Evolutionary conservation across 1,284 basidiomycete genomes (phyloP), one percentile per base, ranked within the genome.

Genomic region (Fomitiporia mediterranea): DNA sequence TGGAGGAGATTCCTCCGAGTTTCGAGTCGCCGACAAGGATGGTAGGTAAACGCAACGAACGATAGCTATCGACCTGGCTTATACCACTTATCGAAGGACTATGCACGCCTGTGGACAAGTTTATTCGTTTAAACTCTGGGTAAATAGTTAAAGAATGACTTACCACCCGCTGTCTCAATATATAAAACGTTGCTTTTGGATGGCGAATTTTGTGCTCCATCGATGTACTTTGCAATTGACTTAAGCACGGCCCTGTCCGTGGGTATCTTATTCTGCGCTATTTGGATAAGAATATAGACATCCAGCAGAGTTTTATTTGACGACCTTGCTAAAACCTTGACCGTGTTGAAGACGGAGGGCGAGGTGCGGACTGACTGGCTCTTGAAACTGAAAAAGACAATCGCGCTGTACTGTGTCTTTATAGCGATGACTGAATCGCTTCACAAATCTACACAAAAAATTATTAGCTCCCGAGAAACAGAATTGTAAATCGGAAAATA

Each of bases 1-100:
- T 98, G 0, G 94, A 90, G 15, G 93, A 96, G 60, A 98, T 98
- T 0, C 96, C 96, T 15, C 96, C 96, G 1, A 99, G 84, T 56
- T 84, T 85, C 0, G 90, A 83, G 53, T 96, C 93, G 0, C 92
- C 95, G 38, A 99, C 76, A 2, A 99, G 80, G 56, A 98, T 74
- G 0, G 89, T 89, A 0, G 96, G 96, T 1, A 98, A 78, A 59
- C 91, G 91, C 27, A 92, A 80, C 1, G 91, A 84, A 1, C 94
- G 81, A 64, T 93, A 94, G 30, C 82, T 81, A 53, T 94, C 91
- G 13, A 83, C 79, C 69, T 98, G 96, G 2, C 91, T 92, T 0
- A 86, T 84, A 0, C 94, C 94, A 0, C 87, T 87, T 1, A 94
- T 76, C 0, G 88, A 85, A 0, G 96, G 96, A 59, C 92, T 96